phyloP scores from a whole-genome alignment of 768 basidiomycete genomes.

The Pisolithus sp. region DNA sequence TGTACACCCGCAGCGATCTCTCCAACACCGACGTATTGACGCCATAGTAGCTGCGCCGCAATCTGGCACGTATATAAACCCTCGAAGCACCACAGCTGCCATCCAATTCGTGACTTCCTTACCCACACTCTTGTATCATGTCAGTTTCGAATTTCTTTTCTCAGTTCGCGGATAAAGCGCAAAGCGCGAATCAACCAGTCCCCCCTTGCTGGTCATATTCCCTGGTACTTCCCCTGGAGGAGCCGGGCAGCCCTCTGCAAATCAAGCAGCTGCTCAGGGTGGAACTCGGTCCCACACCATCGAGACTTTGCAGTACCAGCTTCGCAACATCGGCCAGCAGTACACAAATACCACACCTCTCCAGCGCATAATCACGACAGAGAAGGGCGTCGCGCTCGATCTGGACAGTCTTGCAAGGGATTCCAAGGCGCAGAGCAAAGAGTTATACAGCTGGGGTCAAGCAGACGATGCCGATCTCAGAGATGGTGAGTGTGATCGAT shows the following conservation, averaged over 20 bases:
- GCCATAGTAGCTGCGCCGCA: neutral
- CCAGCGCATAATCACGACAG: constrained; percentile 73
- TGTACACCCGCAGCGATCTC: neutral
- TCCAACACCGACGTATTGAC: neutral
- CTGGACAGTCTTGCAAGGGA: constrained; percentile 62
- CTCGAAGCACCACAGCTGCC: neutral
- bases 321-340: constrained; percentile 68
- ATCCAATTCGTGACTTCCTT: constrained; percentile 2
- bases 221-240: constrained; percentile 33
- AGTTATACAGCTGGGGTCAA: constrained; percentile 83
- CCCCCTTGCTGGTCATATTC: constrained; percentile 51
- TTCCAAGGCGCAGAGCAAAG: constrained; percentile 70
- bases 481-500: constrained; percentile 47
- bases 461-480: constrained; percentile 62
- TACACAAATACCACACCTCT: constrained; percentile 63
- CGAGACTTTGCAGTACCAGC: constrained; percentile 62
- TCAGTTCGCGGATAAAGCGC: constrained; percentile 71
- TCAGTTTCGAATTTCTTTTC: constrained; percentile 57
- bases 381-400: constrained; percentile 75
- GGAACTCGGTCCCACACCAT: constrained; percentile 49
- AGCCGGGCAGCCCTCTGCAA: constrained; percentile 34
- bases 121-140: constrained; percentile 32
- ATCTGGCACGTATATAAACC: neutral
- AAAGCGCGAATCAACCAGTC: constrained; percentile 60
- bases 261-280: constrained; percentile 33